Base-by-base conservation (phyloP, 495 filamentous ascomycete species). In the Lindgomyces ingoldianus region DNA sequence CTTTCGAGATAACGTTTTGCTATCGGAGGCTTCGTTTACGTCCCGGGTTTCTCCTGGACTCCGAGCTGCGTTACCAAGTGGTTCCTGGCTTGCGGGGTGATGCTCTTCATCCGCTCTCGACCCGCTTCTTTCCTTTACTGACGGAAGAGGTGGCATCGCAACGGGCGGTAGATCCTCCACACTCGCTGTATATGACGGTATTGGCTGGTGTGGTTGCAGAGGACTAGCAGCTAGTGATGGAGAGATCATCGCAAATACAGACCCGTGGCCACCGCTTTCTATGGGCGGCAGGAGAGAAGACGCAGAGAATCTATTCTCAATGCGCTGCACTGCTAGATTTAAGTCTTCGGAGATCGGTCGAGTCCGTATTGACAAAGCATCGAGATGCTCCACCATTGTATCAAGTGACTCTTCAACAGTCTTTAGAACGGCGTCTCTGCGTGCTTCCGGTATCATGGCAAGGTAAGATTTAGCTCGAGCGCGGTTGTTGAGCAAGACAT, bases 121-220 rank as follows among this genome's bases (percentile, higher is more conserved):
- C 41, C 70, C 62, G 42, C 57, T 63, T 69, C 44, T 56, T 53
- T 60, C 70, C 22, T 64, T 48, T 58, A 30, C n/a, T 42, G 70
- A 54, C 16, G 67, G 64, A 61, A 67, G 57, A 61, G 67, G 61
- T 57, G 62, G 60, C 58, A 64, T 62, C 47, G 67, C 60, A 48
- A 60, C 54, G 27, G 70, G 67, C 29, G 53, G 51, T 33, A 55
- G 47, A 65, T 65, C 60, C 55, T 70, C 54, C 27, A 62, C 58
- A 25, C 41, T 46, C 21, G 47, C 53, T 62, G 54, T 29, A 42
- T 57, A 25, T 46, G 63, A 59, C 27, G 63, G 44, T 29, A 44
- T 62, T 1, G 21, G 21, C 18, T 61, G 57, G 25, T 39, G 29
- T 44, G 39, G 26, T 51, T 57, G 64, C 22, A 26, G 57, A 41